Percentiles rank a stretch among this genome's conserved stretches.
Conservation (phyloP, 805 yeast genomes). For the Saccharomyces jurei region DNA sequence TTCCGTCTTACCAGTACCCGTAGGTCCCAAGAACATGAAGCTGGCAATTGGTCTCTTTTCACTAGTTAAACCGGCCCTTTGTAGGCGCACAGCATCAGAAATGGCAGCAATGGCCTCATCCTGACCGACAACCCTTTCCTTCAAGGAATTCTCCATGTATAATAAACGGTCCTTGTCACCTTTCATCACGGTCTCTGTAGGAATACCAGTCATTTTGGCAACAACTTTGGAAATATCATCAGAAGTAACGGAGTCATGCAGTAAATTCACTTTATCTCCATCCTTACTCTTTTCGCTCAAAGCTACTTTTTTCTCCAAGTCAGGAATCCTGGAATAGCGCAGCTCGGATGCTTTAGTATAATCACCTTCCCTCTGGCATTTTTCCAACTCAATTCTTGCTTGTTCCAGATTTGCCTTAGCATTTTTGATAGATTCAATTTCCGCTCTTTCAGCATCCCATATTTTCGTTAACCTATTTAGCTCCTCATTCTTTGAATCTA, state of each 20-base stretch:
- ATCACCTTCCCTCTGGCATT: conserved; percentile 74
- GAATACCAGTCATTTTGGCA: conserved; percentile 92
- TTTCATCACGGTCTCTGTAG: conserved; percentile 80
- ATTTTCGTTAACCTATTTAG: conserved; percentile 61
- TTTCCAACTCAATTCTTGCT: conserved; percentile 76
- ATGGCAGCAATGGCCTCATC: conserved; percentile 88
- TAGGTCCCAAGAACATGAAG: conserved; percentile 94
- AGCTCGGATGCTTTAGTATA: conserved; percentile 84
- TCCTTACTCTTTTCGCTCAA: conserved; percentile 36
- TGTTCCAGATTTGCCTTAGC: conserved; percentile 79
- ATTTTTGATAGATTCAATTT: conserved; percentile 66
- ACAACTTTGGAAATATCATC: conserved; percentile 92
- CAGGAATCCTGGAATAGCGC: conserved; percentile 82
- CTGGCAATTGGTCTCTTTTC: conserved; percentile 94
- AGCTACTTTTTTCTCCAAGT: conserved; percentile 55
- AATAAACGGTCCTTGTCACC: conserved; percentile 90
- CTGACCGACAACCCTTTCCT: conserved; percentile 82
- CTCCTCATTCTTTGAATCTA: conserved; percentile 56
- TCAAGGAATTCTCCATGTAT: conserved; percentile 75
- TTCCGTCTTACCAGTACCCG: conserved; percentile 98
- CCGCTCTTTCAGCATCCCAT: conserved; percentile 79
- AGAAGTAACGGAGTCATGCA: conserved; percentile 85
- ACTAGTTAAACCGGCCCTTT: conserved; percentile 92
- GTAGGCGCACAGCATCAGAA: conserved; percentile 89
- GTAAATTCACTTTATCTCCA: conserved; percentile 15